A percentile compares a stretch with the other conserved stretches of the same genome.
Evolutionary conservation across 2,329 filamentous ascomycete genomes (phyloP).

Genomic region (Camptophora hylomeconis): DNA sequence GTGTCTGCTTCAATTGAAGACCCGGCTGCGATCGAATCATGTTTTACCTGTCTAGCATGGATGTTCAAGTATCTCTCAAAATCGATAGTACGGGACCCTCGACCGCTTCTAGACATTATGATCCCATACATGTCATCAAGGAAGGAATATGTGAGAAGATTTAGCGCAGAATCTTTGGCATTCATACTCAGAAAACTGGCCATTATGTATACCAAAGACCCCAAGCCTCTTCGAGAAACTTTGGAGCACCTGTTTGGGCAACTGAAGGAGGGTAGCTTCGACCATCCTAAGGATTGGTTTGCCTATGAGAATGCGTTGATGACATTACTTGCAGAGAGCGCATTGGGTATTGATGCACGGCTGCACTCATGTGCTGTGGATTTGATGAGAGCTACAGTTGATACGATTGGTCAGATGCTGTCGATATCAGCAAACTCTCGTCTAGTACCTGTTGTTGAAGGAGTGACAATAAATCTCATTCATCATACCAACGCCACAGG

Average conservation of each 20-base stretch:
- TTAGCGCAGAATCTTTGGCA: conserved; percentile 87
- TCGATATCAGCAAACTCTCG: conserved; percentile 18
- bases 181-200: conserved; percentile 87
- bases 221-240: conserved; percentile 55
- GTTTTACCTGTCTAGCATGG: conserved; percentile 85
- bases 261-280: conserved; percentile 20
- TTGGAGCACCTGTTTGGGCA: conserved; percentile 49
- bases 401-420: too few relatives aligned
- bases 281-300: too few relatives aligned
- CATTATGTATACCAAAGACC: conserved; percentile 59
- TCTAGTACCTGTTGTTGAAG: conserved; percentile 38
- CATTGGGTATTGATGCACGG: conserved; percentile 46
- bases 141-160: conserved; percentile 76
- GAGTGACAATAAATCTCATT: conserved; percentile 66
- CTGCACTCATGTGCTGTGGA: conserved; percentile 45
- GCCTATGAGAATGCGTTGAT: conserved; percentile 41
- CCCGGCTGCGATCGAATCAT: conserved; percentile 92
- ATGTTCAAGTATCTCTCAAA: conserved; percentile 94
- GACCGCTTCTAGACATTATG: conserved; percentile 73
- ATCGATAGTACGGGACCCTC: conserved; percentile 70
- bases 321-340: conserved; percentile 78
- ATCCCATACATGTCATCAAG: conserved; percentile 66
- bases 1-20: conserved; percentile 66
- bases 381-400: too few relatives aligned
- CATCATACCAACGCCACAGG: conserved; percentile 68